Conservation (phyloP, 2,329 filamentous ascomycete species). For the Lasiodiplodia sp. region DNA sequence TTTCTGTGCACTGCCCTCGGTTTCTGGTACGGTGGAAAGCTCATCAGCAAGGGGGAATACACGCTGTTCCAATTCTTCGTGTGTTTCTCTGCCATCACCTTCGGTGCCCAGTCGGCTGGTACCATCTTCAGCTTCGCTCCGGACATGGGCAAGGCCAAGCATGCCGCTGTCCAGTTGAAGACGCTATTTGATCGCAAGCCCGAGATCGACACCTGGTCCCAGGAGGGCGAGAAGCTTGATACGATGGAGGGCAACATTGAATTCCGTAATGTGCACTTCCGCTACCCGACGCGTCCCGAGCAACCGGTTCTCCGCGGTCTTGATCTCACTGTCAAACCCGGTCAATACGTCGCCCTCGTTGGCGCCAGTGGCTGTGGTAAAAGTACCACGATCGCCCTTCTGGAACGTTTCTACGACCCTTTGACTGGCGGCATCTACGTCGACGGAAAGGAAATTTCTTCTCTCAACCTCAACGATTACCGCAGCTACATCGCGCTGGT, state of each 20-base stretch:
- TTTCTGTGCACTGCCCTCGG: slow-evolving; percentile 80
- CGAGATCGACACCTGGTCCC: slow-evolving; percentile 79
- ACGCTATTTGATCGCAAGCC: slow-evolving; percentile 81
- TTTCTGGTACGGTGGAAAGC: slow-evolving; percentile 89
- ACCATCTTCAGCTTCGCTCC: slow-evolving; percentile 88
- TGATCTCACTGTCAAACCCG: slow-evolving; percentile 74
- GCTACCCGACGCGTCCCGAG: slow-evolving; percentile 86
- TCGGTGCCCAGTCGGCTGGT: slow-evolving; percentile 90
- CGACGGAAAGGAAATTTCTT: slow-evolving; percentile 80
- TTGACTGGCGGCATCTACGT: slow-evolving; percentile 79
- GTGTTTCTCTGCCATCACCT: slow-evolving; percentile 86
- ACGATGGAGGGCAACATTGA: slow-evolving; percentile 77
- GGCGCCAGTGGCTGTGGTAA: slow-evolving; percentile 93
- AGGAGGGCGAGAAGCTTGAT: slow-evolving; percentile 68
- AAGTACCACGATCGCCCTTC: slow-evolving; percentile 83
- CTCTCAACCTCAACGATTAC: slow-evolving; percentile 73
- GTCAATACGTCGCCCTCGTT: slow-evolving; percentile 83
- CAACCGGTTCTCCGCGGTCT: slow-evolving; percentile 89
- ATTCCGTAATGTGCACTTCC: slow-evolving; percentile 92
- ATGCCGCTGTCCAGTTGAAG: slow-evolving; percentile 79
- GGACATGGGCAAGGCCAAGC: slow-evolving; percentile 91
- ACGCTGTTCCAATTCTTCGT: slow-evolving; percentile 87
- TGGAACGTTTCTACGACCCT: slow-evolving; percentile 92
- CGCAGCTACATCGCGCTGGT: slow-evolving; percentile 85
- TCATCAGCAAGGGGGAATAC: slow-evolving; percentile 77